Conservation (phyloP, 768 basidiomycete genomes). For the Hebeloma cylindrosporum region DNA sequence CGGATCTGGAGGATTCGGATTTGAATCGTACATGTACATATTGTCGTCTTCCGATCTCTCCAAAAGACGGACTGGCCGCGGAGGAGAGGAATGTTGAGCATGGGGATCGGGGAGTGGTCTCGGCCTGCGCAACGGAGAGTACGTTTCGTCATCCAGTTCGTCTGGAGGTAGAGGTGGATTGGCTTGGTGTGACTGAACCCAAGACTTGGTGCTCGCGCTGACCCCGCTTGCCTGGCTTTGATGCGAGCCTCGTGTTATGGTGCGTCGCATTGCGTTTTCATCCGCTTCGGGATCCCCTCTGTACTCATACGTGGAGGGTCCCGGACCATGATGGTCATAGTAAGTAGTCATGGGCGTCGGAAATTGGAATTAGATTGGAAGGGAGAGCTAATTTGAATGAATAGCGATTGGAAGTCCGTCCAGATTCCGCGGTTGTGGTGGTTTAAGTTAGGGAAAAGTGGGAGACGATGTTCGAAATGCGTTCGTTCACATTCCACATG, state of each 20-base stretch:
- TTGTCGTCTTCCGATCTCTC: no score
- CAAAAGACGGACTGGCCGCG: no score
- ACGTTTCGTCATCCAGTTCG: constrained; percentile 9
- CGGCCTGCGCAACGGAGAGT: constrained; percentile 20
- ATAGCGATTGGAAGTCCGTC: no score
- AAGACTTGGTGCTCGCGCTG: constrained; percentile 36
- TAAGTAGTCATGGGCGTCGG: constrained; percentile 24
- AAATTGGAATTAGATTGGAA: constrained; percentile 1
- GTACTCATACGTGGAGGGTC: constrained; percentile 13
- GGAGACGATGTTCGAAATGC: no score
- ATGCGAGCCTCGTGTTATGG: constrained; percentile 26
- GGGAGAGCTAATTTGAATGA: constrained; percentile 2
- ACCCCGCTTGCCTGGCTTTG: constrained; percentile 23
- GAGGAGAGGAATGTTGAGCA: no score
- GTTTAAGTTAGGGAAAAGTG: no score
- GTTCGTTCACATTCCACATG: no score
- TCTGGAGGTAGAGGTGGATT: constrained; percentile 29
- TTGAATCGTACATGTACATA: no score
- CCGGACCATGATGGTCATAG: constrained; percentile 19
- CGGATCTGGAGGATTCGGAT: no score
- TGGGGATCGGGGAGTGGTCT: constrained; percentile 34
- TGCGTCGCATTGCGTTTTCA: constrained; percentile 19
- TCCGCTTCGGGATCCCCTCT: constrained; percentile 18
- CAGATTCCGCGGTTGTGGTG: no score
- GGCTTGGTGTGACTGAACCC: constrained; percentile 37